Evolutionary conservation across 2,329 filamentous ascomycete genomes (phyloP).

Genomic region (Phyllosticta ampelicida): DNA sequence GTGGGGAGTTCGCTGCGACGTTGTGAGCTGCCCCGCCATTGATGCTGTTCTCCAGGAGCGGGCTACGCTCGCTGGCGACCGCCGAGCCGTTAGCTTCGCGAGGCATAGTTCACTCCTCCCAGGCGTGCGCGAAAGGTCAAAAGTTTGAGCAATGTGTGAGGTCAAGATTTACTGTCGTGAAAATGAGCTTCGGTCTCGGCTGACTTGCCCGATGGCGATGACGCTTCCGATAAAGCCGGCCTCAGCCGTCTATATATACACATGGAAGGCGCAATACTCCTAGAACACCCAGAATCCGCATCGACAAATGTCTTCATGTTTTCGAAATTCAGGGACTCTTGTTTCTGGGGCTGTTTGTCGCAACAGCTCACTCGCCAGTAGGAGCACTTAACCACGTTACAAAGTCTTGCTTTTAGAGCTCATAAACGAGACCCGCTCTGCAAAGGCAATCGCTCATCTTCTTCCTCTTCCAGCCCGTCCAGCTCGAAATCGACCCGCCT

Average conservation of each 20-base stretch:
- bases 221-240: background rate
- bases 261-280: background rate
- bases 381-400: no score
- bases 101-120: background rate
- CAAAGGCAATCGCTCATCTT: constrained; percentile 6
- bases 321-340: no score
- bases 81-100: background rate
- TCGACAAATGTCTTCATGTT: no score
- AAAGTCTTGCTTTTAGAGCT: background rate
- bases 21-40: background rate
- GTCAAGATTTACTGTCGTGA: background rate
- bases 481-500: constrained; percentile 25
- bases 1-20: background rate
- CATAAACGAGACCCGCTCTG: background rate
- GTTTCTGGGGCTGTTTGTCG: no score
- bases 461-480: constrained; percentile 19
- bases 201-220: background rate
- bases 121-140: background rate
- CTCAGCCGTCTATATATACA: background rate
- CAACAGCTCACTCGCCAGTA: no score
- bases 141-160: background rate
- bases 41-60: constrained; percentile 1
- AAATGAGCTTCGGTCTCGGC: background rate
- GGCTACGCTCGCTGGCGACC: constrained; percentile 7
- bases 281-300: no score